Evolutionary conservation across 78 protist genomes (phyloP), one percentile per base, ranked within the genome.

Genomic region (Planoprotostelium fungivorum): DNA sequence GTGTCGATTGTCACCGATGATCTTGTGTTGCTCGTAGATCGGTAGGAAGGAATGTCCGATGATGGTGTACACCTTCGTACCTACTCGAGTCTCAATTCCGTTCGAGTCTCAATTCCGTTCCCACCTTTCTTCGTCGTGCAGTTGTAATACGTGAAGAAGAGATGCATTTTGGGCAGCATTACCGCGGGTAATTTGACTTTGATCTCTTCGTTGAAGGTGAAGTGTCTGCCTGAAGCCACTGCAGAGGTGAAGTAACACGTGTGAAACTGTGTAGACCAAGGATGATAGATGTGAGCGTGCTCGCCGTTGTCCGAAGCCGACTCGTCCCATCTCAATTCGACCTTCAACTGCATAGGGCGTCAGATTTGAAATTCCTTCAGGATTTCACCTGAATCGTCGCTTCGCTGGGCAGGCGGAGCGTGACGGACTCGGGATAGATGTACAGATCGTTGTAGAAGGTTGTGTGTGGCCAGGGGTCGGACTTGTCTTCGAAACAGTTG

Each of bases 401-500:
- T 16, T 51, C 73, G 73, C 73, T 51, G 5, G 73, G 73, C 5
- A 51, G 73, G 5, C 73, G 5, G 31, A 51, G 16, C 5, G 73
- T 16, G 31, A 51, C 73, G 16, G 73, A 51, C 73, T 51, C 73
- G 73, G 73, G 73, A 16, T 51, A 51, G 16, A 51, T 51, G 16
- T 51, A 51, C 73, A 51, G 16, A 16, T 51, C 73, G 73, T 51
- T 51, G 73, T 51, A 51, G 73, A 51, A 51, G 31, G 73, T 51
- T 16, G 73, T 51, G 73, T 51, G 73, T 51, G 73, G 73, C 73
- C 73, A 51, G 73, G 73, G 73, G 73, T 51, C 73, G 73, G 73
- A 51, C 16, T 51, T 51, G 5, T 51, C 73, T 51, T 51, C 73
- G 73, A 51, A 51, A 51, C 5, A 51, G 5, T 16, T 16, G 31